Conservation (phyloP, 2,329 filamentous ascomycete species). For the Amphichorda felina region DNA sequence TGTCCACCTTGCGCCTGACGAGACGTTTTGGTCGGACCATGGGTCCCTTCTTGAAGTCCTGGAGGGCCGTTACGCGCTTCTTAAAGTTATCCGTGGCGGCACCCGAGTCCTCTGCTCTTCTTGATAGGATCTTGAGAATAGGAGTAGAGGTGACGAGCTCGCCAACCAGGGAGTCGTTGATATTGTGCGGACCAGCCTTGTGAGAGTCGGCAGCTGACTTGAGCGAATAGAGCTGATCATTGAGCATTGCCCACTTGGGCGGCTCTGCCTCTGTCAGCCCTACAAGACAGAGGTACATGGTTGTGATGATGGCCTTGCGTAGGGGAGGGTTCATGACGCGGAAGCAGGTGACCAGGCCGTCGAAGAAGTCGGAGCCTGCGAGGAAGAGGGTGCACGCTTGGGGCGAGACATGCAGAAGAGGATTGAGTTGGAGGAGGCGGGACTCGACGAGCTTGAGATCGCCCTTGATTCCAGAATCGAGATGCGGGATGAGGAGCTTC, state of each 20-base stretch:
- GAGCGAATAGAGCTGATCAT: conserved; percentile 74
- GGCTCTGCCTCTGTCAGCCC: conserved; percentile 55
- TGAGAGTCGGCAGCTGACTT: conserved; percentile 60
- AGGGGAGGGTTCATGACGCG: conserved; percentile 50
- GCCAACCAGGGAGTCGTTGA: conserved; percentile 63
- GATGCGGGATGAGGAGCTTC: conserved; percentile 43
- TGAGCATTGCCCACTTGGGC: conserved; percentile 61
- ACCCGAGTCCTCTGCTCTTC: conserved; percentile 35
- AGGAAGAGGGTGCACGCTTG: conserved; percentile 52
- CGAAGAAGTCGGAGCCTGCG: conserved; percentile 78
- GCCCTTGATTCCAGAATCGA: conserved; percentile 49
- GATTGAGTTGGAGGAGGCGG: conserved; percentile 46
- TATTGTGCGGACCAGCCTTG: conserved; percentile 39
- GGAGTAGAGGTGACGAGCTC: conserved; percentile 75
- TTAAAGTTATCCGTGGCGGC: conserved; percentile 42
- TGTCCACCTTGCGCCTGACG: conserved; percentile 44
- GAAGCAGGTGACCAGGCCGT: conserved; percentile 59
- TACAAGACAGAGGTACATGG: conserved; percentile 62
- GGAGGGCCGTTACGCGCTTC: conserved; percentile 49
- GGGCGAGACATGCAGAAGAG: conserved; percentile 50
- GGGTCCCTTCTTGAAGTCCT: conserved; percentile 44
- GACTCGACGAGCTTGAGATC: conserved; percentile 42
- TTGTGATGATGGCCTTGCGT: conserved; percentile 57
- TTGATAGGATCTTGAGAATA: conserved; percentile 50
- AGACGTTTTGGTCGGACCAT: conserved; percentile 38